Conservation (phyloP, 2,329 filamentous ascomycete genomes). For the Geosmithia flava region DNA sequence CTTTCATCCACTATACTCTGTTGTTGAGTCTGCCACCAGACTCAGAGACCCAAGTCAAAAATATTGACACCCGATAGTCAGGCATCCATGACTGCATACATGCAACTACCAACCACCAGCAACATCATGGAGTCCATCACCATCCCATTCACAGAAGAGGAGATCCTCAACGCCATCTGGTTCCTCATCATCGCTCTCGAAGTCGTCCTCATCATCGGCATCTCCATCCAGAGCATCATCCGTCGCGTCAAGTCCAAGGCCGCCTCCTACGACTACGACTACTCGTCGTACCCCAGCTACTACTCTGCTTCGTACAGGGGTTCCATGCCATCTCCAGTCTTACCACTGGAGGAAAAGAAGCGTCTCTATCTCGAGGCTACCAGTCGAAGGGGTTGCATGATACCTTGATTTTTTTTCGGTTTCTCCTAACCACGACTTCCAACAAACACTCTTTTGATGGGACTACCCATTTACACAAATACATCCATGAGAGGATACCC, state of each 20-base stretch:
- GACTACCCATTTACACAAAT: neutral
- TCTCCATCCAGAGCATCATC: constrained; percentile 17
- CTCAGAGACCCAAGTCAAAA: too few relatives aligned
- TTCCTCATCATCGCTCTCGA: constrained; percentile 32
- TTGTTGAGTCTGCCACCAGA: too few relatives aligned
- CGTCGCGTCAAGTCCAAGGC: constrained; percentile 10
- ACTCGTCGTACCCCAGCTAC: neutral
- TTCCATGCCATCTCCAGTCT: neutral
- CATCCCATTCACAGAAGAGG: constrained; percentile 12
- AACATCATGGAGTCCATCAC: neutral
- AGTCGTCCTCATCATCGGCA: constrained; percentile 28
- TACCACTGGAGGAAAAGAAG: neutral
- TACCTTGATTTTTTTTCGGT: neutral
- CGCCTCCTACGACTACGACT: neutral
- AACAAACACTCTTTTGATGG: neutral
- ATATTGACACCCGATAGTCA: too few relatives aligned
- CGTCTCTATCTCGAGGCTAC: neutral
- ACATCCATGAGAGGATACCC: too few relatives aligned
- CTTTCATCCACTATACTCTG: neutral
- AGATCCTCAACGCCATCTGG: constrained; percentile 32
- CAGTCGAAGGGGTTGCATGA: neutral
- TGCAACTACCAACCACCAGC: too few relatives aligned
- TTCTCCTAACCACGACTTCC: neutral
- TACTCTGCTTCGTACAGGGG: neutral
- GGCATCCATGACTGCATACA: too few relatives aligned